Evolutionary conservation across 2,329 filamentous ascomycete genomes (phyloP).

Genomic region (Clonostachys rosea): DNA sequence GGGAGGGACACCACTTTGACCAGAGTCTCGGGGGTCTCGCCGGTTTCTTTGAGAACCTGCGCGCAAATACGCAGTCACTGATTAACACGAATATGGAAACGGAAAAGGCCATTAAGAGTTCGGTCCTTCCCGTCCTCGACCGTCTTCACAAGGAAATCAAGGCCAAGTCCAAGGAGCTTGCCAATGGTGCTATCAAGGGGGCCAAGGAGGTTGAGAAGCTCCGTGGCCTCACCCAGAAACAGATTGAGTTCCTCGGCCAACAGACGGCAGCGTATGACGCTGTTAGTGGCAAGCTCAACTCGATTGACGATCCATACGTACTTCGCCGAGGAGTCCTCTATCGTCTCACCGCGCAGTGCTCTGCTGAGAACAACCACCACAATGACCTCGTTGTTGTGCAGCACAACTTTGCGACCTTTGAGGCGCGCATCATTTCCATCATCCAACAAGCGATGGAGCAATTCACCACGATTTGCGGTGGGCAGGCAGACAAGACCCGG

Average conservation of each 20-base stretch:
- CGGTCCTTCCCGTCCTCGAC: slow-evolving; percentile 83
- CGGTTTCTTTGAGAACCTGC: slow-evolving; percentile 90
- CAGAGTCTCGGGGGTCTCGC: slow-evolving; percentile 82
- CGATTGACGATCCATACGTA: slow-evolving; percentile 82
- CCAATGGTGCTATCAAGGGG: slow-evolving; percentile 73
- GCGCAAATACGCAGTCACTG: slow-evolving; percentile 86
- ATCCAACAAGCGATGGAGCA: slow-evolving; percentile 78
- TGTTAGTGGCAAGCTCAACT: slow-evolving; percentile 63
- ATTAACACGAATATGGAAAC: slow-evolving; percentile 88
- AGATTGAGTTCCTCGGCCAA: slow-evolving; percentile 89
- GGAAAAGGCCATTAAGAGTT: slow-evolving; percentile 82
- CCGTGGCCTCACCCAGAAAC: slow-evolving; percentile 82
- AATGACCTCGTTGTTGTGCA: slow-evolving; percentile 92
- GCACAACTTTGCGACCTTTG: slow-evolving; percentile 82
- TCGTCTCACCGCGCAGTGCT: slow-evolving; percentile 83
- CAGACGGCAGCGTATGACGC: slow-evolving; percentile 79
- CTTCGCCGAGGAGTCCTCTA: slow-evolving; percentile 76
- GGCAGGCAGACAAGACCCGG: slow-evolving; percentile 77
- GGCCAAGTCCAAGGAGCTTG: slow-evolving; percentile 88
- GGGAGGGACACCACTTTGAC: slow-evolving; percentile 90
- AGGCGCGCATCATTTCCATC: slow-evolving; percentile 77
- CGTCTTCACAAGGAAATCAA: slow-evolving; percentile 95
- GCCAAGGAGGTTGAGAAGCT: slow-evolving; percentile 91
- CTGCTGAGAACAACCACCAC: slow-evolving; percentile 93
- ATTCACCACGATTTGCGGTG: slow-evolving; percentile 75